A percentile compares a stretch with the other conserved stretches of the same genome.
These are phyloP conservation scores for Phaeodactylum tricornutum DNA, from an alignment of 108 stramenopile genomes.

Conservation along the genomic window DNA sequence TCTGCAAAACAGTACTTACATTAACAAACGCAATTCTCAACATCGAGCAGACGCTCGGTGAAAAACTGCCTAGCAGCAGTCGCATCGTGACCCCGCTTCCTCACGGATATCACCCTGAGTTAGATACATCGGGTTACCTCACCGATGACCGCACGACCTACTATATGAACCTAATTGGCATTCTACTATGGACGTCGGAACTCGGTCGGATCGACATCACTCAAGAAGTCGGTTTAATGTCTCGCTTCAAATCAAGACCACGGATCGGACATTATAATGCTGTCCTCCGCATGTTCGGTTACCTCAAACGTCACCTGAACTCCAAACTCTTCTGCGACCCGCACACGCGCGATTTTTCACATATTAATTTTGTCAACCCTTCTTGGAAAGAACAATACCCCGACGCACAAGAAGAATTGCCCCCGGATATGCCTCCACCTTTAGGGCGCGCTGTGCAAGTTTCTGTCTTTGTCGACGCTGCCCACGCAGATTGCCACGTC, in stretches of 20 bases:
- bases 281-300: conserved; percentile 20
- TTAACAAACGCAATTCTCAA: too few species aligned
- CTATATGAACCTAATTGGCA: conserved; percentile 25
- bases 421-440: conserved; percentile 21
- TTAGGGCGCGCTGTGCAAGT: conserved; percentile 14
- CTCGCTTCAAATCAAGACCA: conserved; percentile 19
- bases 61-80: too few species aligned
- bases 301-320: conserved; percentile 10
- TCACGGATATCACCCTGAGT: conserved; percentile 6
- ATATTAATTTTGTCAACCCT: not conserved
- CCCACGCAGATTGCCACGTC: conserved; percentile 32
- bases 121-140: conserved; percentile 6
- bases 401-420: conserved; percentile 14
- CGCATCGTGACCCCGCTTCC: too few species aligned
- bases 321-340: conserved; percentile 28
- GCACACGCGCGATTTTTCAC: not conserved
- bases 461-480: conserved; percentile 34
- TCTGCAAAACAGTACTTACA: too few species aligned
- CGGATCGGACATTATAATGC: conserved; percentile 32
- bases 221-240: conserved; percentile 27
- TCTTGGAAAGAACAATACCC: conserved; percentile 17
- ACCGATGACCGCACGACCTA: conserved; percentile 9
- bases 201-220: conserved; percentile 32
- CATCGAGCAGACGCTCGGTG: too few species aligned
- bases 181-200: conserved; percentile 41